These are phyloP conservation scores for Tulasnella sp. DNA, from an alignment of 768 basidiomycete species.

Conservation along the genomic window DNA sequence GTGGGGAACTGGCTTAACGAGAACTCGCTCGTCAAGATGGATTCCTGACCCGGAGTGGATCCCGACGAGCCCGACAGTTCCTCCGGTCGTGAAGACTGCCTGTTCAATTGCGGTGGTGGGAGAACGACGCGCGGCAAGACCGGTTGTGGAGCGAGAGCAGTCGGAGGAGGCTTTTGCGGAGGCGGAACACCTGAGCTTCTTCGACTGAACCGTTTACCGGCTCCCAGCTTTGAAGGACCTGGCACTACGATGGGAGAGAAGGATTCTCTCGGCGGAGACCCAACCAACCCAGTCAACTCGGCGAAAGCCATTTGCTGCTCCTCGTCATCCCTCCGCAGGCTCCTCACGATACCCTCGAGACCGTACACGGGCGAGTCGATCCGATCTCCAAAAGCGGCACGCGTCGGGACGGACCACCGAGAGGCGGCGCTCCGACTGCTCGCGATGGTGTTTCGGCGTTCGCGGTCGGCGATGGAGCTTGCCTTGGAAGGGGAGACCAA, in stretches of 20 bases:
- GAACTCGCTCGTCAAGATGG: constrained; percentile 34
- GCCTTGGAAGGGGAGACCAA: not conserved
- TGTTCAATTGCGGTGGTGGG: not conserved
- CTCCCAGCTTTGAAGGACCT: not conserved
- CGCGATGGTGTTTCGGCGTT: not conserved
- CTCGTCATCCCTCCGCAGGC: not conserved
- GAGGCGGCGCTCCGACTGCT: not conserved
- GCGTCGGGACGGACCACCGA: not conserved
- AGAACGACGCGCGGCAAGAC: not conserved
- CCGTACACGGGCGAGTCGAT: constrained; percentile 37
- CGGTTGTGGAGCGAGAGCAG: not conserved
- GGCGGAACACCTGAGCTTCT: constrained; percentile 4
- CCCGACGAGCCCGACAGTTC: constrained; percentile 29
- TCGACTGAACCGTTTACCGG: constrained; percentile 47
- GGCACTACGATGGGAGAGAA: not conserved
- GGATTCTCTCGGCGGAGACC: not conserved
- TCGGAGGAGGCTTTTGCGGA: not conserved
- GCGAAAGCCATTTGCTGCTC: constrained; percentile 18
- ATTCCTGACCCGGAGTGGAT: not conserved
- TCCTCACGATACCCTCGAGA: constrained; percentile 29
- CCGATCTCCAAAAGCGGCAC: not conserved
- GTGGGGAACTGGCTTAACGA: constrained; percentile 66
- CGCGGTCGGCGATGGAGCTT: not conserved
- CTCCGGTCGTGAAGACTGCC: not conserved
- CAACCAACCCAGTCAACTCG: constrained; percentile 22